phyloP scores from a whole-genome alignment of 140 eudicot species.

The Stevia rebaudiana region DNA sequence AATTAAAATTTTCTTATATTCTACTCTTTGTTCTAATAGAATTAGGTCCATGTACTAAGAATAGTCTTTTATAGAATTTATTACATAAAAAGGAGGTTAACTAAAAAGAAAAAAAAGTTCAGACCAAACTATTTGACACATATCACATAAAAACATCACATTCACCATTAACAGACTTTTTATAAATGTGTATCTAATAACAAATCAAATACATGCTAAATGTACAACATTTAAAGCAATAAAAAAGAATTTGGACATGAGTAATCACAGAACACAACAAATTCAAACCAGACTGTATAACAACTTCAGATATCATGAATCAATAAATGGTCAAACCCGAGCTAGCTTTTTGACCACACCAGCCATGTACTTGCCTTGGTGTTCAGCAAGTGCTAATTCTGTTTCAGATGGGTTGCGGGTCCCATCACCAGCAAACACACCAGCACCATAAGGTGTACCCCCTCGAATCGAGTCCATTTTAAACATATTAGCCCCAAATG shows the following conservation, averaged over 20 bases:
- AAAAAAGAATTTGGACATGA: constrained; percentile 4
- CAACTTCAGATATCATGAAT: constrained; percentile 1
- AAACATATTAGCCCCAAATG: constrained; percentile 87
- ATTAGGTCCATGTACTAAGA: too few species aligned
- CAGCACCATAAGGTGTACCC: constrained; percentile 85
- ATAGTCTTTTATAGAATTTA: too few species aligned
- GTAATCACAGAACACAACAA: constrained; percentile 19
- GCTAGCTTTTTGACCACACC: constrained; percentile 58
- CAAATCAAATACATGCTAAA: constrained; percentile 24
- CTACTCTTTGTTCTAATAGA: too few species aligned
- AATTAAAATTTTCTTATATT: too few species aligned
- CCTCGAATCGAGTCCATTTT: constrained; percentile 72
- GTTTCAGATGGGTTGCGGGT: constrained; percentile 66
- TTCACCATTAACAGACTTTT: constrained; percentile 14
- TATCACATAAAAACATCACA: constrained; percentile 9
- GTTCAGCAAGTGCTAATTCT: constrained; percentile 86
- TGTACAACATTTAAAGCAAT: constrained; percentile 17
- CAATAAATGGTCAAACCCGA: constrained; percentile 23
- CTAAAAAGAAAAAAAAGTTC: too few species aligned
- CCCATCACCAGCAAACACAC: constrained; percentile 92
- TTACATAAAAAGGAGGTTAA: too few species aligned
- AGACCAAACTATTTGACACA: too few species aligned
- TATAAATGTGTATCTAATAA: constrained; percentile 10
- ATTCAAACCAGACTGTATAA: constrained; percentile 14
- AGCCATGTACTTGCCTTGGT: constrained; percentile 96